Base-by-base conservation (phyloP, 2,329 filamentous ascomycete species). In the Tricladium varicosporioides region DNA sequence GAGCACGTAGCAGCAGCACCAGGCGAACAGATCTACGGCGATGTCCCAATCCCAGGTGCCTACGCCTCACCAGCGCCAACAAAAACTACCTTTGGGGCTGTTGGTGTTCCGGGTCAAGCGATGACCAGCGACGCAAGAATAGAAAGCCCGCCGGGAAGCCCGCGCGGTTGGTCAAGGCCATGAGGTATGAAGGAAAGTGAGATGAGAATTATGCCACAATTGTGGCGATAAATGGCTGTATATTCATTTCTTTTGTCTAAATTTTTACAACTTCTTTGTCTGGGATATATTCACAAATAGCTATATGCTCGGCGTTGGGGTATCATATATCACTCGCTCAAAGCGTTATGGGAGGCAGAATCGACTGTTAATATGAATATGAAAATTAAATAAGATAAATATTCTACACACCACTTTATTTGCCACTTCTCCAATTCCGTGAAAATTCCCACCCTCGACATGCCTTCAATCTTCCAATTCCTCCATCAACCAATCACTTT, bases 41-140 rank as follows among this genome's bases (percentile, higher is more conserved):
- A 87, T 18, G 93, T 97, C 32, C 91, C 92, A 0, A 96, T 97
- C 58, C 93, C 93, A 0, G 89, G 89, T 5, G 89, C 92, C 0
- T 97, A 97, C 70, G 77, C 81, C 5, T 77, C 78, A 57, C 78
- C 77, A 5, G 65, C 74, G 76, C 8, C 71, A 65, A 44, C 77
- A 78, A 60, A 62, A 18, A 48, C 52, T 7, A 49, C 64, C 16
- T 64, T 67, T 47, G 65, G 60, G 16, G 65, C 58, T 58, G 57
- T 66, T 14, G 67, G 68, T 5, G 13, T 13, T 16, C 31, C 48
- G 10, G 48, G 49, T 14, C 62, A 67, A 56, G 69, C 69, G 2
- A 62, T 70, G 36, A 71, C 68, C 2, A 65, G 62, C 40, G 68
- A 69, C 53, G 45, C 43, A 43, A 57, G 69, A 51, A 64, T 70